Base-by-base conservation (phyloP, 208 protist genomes). In the Spongospora subterranea region DNA sequence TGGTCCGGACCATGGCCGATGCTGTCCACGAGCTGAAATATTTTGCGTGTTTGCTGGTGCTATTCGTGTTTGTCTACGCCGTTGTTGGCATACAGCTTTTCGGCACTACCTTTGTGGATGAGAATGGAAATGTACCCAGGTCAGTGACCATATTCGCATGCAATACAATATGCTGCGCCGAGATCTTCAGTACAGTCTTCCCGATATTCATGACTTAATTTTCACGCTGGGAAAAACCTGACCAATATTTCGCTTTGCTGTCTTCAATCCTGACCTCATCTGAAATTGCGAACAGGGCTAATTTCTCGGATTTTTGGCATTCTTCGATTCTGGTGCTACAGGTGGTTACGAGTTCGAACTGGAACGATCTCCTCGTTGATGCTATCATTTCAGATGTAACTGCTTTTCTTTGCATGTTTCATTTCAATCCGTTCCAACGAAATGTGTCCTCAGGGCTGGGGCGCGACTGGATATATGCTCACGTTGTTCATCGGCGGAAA, bases 71-170 rank as follows among this genome's bases (percentile, higher is more conserved):
- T 29, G 88, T 90, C 32, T 90, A 46, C 29, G 88, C 88, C 29
- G 64, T 90, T n/a, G n/a, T 90, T 45, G 88, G 88, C n/a, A 65
- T 90, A 24, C 88, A 90, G 39, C 13, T 90, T 13, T 90, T 90
- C n/a, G 45, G 88, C 6, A 88, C 41, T 13, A 24, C 17, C 17
- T 90, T 38, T 29, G 32, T 38, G 24, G 11, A 88, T n/a, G 88
- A 90, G 45, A 50, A 46, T 29, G 35, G 40, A 13, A 88, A 24
- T 20, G 35, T 88, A 20, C 35, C 32, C 20, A 13, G n/a, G n/a
- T n/a, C n/a, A n/a, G n/a, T n/a, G n/a, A n/a, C n/a, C n/a, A n/a
- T n/a, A n/a, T n/a, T n/a, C n/a, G n/a, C n/a, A n/a, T n/a, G n/a
- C n/a, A n/a, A n/a, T n/a, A n/a, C n/a, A n/a, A n/a, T n/a, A n/a